Percentiles rank a stretch among this genome's conserved stretches.
These are phyloP conservation scores for Vachellia collinsii DNA, from an alignment of 306 rosid species.

Conservation along the genomic window DNA sequence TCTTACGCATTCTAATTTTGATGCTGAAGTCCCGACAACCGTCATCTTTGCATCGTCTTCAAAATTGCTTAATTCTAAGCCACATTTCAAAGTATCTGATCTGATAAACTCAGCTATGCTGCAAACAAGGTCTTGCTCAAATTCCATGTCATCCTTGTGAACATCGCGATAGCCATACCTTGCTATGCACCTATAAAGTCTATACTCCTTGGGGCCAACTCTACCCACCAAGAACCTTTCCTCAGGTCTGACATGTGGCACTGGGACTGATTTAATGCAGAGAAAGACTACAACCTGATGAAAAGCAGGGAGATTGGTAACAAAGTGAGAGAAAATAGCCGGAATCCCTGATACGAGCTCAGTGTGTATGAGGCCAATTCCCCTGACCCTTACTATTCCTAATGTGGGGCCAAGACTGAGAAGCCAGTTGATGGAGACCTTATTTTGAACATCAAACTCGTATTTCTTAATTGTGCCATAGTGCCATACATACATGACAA, in stretches of 20 bases:
- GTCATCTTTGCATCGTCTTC: conserved; percentile 76
- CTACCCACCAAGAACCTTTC: conserved; percentile 97
- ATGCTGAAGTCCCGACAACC: conserved; percentile 83
- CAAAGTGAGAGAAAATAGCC: conserved; percentile 95
- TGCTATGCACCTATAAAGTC: conserved; percentile 91
- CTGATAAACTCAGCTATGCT: conserved; percentile 86
- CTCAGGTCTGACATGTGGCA: conserved; percentile 86
- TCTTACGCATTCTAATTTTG: conserved; percentile 68
- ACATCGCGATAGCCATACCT: conserved; percentile 90
- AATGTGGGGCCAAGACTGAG: conserved; percentile 75
- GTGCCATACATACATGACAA: conserved; percentile 93
- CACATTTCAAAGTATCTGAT: conserved; percentile 56
- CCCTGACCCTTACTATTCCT: conserved; percentile 89
- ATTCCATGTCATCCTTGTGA: conserved; percentile 85
- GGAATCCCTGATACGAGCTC: conserved; percentile 97
- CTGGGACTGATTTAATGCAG: conserved; percentile 93
- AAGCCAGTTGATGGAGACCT: conserved; percentile 96
- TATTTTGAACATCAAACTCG: conserved; percentile 91
- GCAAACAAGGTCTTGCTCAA: conserved; percentile 86
- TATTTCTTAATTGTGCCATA: conserved; percentile 91
- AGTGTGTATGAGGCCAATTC: conserved; percentile 93
- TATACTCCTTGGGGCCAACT: conserved; percentile 93
- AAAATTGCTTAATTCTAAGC: conserved; percentile 38
- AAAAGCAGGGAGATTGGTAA: conserved; percentile 95
- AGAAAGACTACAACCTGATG: conserved; percentile 96